Conservation (phyloP, 2,329 filamentous ascomycete species). For the Pyrenophora seminiperda region DNA sequence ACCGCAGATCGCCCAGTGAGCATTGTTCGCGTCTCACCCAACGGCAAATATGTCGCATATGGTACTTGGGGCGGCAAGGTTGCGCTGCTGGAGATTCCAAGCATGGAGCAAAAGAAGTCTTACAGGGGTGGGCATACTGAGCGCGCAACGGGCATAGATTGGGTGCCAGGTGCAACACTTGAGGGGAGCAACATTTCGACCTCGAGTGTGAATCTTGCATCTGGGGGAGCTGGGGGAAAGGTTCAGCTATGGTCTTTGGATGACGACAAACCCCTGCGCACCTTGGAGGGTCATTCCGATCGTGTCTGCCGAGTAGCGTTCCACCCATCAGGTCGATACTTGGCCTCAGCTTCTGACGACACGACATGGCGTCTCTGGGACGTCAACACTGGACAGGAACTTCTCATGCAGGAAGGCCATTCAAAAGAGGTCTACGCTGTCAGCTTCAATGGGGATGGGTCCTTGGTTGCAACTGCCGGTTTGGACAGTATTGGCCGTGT, state of each 20-base stretch:
- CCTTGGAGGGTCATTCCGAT: constrained; percentile 79
- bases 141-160: constrained; percentile 86
- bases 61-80: constrained; percentile 94
- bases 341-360: constrained; percentile 93
- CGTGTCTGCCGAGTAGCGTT: constrained; percentile 93
- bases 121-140: constrained; percentile 82
- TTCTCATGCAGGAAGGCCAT: constrained; percentile 91
- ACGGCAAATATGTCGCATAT: constrained; percentile 80
- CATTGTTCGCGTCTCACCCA: constrained; percentile 88
- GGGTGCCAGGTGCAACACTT: constrained; percentile 83
- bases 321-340: constrained; percentile 85
- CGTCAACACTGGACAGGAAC: constrained; percentile 79
- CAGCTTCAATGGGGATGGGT: constrained; percentile 89
- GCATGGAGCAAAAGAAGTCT: constrained; percentile 74
- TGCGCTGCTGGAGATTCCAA: constrained; percentile 82
- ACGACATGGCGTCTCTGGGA: constrained; percentile 98
- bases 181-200: constrained; percentile 72
- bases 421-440: constrained; percentile 91
- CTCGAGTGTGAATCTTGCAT: constrained; percentile 80
- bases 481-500: constrained; percentile 92
- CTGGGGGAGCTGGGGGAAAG: constrained; percentile 84
- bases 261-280: constrained; percentile 82
- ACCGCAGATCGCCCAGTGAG: constrained; percentile 89
- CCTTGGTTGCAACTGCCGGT: constrained; percentile 87
- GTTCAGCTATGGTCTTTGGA: constrained; percentile 89